A percentile compares a stretch with the other conserved stretches of the same genome.
These are phyloP conservation scores for Panicum miliaceum DNA, from an alignment of 176 grass and related monocot genomes.

Conservation along the genomic window DNA sequence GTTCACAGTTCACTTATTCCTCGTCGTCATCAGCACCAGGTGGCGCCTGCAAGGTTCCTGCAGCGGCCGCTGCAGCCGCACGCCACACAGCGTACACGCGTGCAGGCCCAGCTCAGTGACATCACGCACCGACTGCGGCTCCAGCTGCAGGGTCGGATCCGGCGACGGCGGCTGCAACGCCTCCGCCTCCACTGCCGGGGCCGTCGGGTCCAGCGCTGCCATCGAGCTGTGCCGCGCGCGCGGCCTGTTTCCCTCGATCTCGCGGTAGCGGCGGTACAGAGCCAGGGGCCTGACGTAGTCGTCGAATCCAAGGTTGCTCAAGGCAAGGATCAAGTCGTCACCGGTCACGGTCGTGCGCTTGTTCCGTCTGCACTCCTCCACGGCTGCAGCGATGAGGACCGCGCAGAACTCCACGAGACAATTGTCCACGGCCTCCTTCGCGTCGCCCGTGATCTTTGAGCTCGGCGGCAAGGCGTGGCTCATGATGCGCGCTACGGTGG, in stretches of 20 bases:
- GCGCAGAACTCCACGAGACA: conserved; percentile 12
- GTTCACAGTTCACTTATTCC: background rate
- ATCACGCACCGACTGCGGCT: no score
- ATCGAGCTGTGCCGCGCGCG: background rate
- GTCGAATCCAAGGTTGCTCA: conserved; percentile 15
- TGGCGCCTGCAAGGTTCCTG: background rate
- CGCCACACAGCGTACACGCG: background rate
- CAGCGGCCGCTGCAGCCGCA: background rate
- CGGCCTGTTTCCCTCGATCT: background rate
- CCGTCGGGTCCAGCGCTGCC: no score
- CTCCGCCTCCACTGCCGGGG: background rate
- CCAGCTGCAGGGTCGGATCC: background rate
- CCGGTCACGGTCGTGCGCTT: background rate
- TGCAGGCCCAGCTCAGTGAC: background rate
- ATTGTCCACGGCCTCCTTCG: background rate
- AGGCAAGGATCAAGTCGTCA: conserved; percentile 33
- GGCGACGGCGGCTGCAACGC: background rate
- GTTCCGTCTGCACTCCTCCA: background rate
- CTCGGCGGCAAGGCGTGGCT: background rate
- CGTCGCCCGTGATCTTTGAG: conserved; percentile 1
- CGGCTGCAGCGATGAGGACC: background rate
- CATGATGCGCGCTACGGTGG: conserved; percentile 32
- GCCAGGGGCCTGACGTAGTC: conserved; percentile 29
- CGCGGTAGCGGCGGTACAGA: conserved; percentile 25
- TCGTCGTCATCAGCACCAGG: background rate